Base-by-base conservation (phyloP, 495 filamentous ascomycete genomes). In the Penicillium alfredii region DNA sequence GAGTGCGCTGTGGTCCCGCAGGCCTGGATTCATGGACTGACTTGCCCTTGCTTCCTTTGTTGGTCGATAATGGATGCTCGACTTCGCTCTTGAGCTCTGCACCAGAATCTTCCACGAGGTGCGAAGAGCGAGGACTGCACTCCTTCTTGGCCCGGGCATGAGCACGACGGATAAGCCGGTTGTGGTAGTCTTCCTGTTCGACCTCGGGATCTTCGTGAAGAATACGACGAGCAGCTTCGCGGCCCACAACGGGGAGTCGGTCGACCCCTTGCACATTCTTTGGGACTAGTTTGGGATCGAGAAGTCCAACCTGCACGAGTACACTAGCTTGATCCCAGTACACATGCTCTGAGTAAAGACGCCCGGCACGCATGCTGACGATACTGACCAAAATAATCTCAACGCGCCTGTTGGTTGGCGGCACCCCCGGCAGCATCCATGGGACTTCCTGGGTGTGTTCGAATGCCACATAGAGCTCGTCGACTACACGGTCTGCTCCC, bases 241-340 rank as follows among this genome's bases (percentile, higher is more conserved):
- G 56, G 0, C 84, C 86, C 2, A 79, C 74, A 18, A 88, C 77
- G 1, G 88, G 88, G 26, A 94, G 67, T 49, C 60, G 74, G 17
- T 77, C 69, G n/a, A 71, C 60, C 0, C 71, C 74, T 22, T 69
- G 62, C 15, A 68, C 58, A 5, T 61, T 55, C 15, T 52, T 37
- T 1, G 72, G 67, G 6, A 78, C 59, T 8, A 74, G 56, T 58
- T 67, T 82, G 45, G 51, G 80, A 70, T 86, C 76, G 23, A 94
- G 51, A 30, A 93, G 53, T 0, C 86, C 86, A 0, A 86, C 60
- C 58, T 94, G 88, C 12, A 81, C 72, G 0, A 95, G 60, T 2
- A 90, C 81, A 10, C 76, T 81, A 1, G 82, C 86, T 55, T 94
- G 87, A 51, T 94, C 88, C 87, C 87, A 95, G 45, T 84, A 81